Evolutionary conservation across 306 rosid genomes (phyloP).

Genomic region (Cajanus cajan): DNA sequence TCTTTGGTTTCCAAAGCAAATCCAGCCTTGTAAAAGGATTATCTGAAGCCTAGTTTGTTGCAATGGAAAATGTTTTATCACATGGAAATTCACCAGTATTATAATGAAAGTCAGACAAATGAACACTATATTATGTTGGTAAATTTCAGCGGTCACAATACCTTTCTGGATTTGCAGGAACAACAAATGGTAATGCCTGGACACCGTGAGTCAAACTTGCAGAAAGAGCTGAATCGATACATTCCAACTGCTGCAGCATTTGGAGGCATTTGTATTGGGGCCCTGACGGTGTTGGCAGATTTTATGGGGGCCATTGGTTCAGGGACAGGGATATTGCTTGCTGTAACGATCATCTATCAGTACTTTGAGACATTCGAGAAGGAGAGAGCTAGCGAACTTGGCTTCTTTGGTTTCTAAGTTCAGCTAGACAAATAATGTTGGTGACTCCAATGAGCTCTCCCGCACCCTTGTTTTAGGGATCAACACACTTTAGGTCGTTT

Average conservation of each 20-base stretch:
- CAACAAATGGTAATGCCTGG: slow-evolving; percentile 99
- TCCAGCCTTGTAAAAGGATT: neutral
- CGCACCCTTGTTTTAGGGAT: slow-evolving; percentile 41
- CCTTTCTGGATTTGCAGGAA: slow-evolving; percentile 55
- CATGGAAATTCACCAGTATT: neutral
- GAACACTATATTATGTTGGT: neutral
- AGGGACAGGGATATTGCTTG: slow-evolving; percentile 87
- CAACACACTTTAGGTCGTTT: slow-evolving; percentile 43
- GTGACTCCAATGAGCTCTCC: slow-evolving; percentile 15
- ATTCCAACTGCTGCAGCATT: slow-evolving; percentile 95
- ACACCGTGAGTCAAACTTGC: slow-evolving; percentile 86
- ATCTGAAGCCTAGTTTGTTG: neutral
- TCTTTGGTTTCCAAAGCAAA: neutral
- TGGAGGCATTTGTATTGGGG: slow-evolving; percentile 92
- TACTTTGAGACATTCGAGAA: slow-evolving; percentile 90
- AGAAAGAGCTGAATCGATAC: slow-evolving; percentile 83
- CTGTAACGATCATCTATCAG: slow-evolving; percentile 90
- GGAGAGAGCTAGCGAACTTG: slow-evolving; percentile 90
- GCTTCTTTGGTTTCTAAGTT: slow-evolving; percentile 79
- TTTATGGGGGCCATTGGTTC: slow-evolving; percentile 97
- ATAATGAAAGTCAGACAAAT: neutral
- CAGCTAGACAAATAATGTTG: neutral
- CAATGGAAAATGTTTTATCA: neutral
- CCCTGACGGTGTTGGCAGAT: slow-evolving; percentile 87
- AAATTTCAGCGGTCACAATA: neutral